These are phyloP conservation scores for Neocucurbitaria cava DNA, from an alignment of 2,329 filamentous ascomycete genomes.

Conservation along the genomic window DNA sequence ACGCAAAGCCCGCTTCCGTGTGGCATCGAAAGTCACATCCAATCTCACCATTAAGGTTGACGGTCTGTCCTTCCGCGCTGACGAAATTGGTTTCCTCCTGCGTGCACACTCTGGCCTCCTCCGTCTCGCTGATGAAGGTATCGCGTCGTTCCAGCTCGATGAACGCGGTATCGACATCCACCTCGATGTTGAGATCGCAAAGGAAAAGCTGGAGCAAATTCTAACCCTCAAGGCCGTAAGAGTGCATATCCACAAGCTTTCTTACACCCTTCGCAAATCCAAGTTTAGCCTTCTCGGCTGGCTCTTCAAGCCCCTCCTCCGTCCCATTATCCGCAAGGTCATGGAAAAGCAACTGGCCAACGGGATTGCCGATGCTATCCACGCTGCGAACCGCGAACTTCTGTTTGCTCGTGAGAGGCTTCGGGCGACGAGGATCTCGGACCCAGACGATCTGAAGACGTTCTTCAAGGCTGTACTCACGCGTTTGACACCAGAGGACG, in stretches of 20 bases:
- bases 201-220: slow-evolving; percentile 79
- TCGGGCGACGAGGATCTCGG: slow-evolving; percentile 81
- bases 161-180: slow-evolving; percentile 86
- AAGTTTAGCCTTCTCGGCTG: slow-evolving; percentile 80
- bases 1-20: slow-evolving; percentile 75
- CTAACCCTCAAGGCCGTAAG: slow-evolving; percentile 77
- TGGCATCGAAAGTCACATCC: slow-evolving; percentile 71
- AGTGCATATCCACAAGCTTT: slow-evolving; percentile 85
- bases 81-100: slow-evolving; percentile 90
- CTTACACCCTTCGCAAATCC: slow-evolving; percentile 77
- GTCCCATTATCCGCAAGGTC: slow-evolving; percentile 78
- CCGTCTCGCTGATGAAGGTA: slow-evolving; percentile 79
- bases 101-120: slow-evolving; percentile 78
- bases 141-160: slow-evolving; percentile 85
- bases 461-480: slow-evolving; percentile 85
- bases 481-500: slow-evolving; percentile 72
- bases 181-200: slow-evolving; percentile 82
- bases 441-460: slow-evolving; percentile 79
- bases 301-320: slow-evolving; percentile 83
- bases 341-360: slow-evolving; percentile 80
- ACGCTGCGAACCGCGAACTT: slow-evolving; percentile 81
- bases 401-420: slow-evolving; percentile 86
- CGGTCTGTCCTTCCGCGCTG: slow-evolving; percentile 81
- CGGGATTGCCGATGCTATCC: slow-evolving; percentile 73
- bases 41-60: slow-evolving; percentile 79